phyloP scores from a whole-genome alignment of 129 eudicot genomes.

The Pittosporum tobira region DNA sequence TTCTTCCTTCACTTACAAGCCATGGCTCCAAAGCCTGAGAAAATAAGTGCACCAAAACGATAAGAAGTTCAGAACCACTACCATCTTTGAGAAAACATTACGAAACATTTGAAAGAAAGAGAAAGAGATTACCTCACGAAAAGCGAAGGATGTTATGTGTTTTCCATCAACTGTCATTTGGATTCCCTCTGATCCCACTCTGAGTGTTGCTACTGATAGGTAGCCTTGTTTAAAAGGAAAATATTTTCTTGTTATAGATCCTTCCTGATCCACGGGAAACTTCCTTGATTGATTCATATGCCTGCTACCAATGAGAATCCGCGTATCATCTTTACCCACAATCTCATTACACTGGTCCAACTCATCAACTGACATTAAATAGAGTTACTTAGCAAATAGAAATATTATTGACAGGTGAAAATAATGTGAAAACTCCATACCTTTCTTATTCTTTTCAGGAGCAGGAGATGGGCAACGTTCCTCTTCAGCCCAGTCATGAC shows the following conservation, averaged over 20 bases:
- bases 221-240: slow-evolving; percentile 85
- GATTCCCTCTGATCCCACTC: slow-evolving; percentile 90
- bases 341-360: slow-evolving; percentile 62
- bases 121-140: slow-evolving; percentile 62
- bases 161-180: slow-evolving; percentile 97
- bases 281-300: slow-evolving; percentile 34
- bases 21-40: slow-evolving; percentile 90
- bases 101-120: not conserved
- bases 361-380: slow-evolving; percentile 61
- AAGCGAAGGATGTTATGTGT: slow-evolving; percentile 84
- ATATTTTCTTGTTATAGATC: slow-evolving; percentile 46
- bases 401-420: slow-evolving; percentile 1
- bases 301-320: slow-evolving; percentile 8
- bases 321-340: slow-evolving; percentile 51
- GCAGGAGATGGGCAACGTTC: slow-evolving; percentile 83
- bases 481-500: slow-evolving; percentile 97
- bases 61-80: slow-evolving; percentile 1
- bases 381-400: slow-evolving; percentile 1
- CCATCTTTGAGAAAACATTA: not conserved
- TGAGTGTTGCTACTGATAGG: slow-evolving; percentile 83
- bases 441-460: slow-evolving; percentile 55
- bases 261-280: slow-evolving; percentile 28
- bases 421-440: slow-evolving; percentile 15
- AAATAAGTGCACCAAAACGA: slow-evolving; percentile 3
- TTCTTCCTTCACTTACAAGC: slow-evolving; percentile 75